Evolutionary conservation across 768 basidiomycete genomes (phyloP), one percentile per base, ranked within the genome.

Genomic region (Boletellus emodensis): DNA sequence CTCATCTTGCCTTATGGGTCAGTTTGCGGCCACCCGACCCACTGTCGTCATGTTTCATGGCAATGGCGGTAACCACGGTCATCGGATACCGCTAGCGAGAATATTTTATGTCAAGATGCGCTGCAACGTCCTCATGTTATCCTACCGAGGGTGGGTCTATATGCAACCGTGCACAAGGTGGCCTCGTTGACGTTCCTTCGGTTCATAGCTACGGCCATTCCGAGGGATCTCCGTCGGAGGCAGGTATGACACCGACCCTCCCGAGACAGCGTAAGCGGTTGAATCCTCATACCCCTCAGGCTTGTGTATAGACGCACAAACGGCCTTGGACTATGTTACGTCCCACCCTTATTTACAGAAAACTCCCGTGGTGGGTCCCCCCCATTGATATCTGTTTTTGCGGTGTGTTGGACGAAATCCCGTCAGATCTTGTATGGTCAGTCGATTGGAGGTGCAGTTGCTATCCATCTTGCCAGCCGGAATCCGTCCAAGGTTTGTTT

Each of bases 41-140:
- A 96, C 93, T 0, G 75, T 98, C 2, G 67, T 98, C 44, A 90
- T 97, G 83, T 92, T 96, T 49, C 94, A 97, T 59, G 95, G 95
- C 7, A 90, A 90, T 59, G 88, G 83, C 0, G 89, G 89, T 13
- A 92, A 91, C 57, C 75, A 83, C 35, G 94, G 95, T 1, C 95
- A 98, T 62, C 80, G 95, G 22, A 79, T 97, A 62, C 95, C 94
- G 2, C 73, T 96, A 24, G 94, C 89, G 0, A 79, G 80, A 44
- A 79, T 91, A 32, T 95, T 97, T 63, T 90, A 79, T 62, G 69
- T 81, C 41, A 81, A 82, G 61, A 84, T 92, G 82, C 77, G 90
- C 14, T 96, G 93, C 67, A 97, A 98, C 63, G 92, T 96, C 3
- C 72, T 98, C 36, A 92, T 97, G 86, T 71, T 95, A 52, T 93